These are phyloP conservation scores for Stachybotrys echinatus DNA, from an alignment of 2,329 filamentous ascomycete species.

Conservation along the genomic window DNA sequence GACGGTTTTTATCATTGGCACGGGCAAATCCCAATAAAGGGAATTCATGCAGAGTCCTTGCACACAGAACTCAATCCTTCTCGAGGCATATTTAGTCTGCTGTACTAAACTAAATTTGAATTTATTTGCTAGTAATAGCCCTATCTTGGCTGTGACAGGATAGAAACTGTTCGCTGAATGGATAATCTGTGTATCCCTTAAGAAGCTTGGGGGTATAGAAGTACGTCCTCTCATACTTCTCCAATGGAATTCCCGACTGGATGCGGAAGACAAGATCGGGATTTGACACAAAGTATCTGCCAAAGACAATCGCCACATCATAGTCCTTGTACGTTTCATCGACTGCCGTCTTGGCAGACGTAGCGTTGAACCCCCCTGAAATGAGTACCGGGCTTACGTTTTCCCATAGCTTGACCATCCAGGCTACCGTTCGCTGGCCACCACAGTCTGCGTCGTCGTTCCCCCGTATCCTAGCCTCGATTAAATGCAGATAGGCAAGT, in stretches of 20 bases:
- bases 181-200: background rate
- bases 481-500: background rate
- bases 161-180: background rate
- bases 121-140: too few species aligned
- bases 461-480: background rate
- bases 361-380: background rate
- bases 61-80: too few species aligned
- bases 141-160: too few species aligned
- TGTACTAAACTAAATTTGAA: too few species aligned
- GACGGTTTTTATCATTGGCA: too few species aligned
- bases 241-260: background rate
- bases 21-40: too few species aligned
- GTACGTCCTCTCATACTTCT: background rate
- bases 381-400: background rate
- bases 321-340: conserved; percentile 19
- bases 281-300: background rate
- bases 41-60: too few species aligned
- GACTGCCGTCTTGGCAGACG: background rate
- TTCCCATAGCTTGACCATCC: background rate
- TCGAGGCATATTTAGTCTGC: too few species aligned
- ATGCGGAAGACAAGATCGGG: background rate
- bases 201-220: background rate
- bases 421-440: background rate
- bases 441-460: background rate
- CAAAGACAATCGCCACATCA: conserved; percentile 20